Conservation (phyloP, 1,139 yeast species). For the Yamadazyma conglobata region DNA sequence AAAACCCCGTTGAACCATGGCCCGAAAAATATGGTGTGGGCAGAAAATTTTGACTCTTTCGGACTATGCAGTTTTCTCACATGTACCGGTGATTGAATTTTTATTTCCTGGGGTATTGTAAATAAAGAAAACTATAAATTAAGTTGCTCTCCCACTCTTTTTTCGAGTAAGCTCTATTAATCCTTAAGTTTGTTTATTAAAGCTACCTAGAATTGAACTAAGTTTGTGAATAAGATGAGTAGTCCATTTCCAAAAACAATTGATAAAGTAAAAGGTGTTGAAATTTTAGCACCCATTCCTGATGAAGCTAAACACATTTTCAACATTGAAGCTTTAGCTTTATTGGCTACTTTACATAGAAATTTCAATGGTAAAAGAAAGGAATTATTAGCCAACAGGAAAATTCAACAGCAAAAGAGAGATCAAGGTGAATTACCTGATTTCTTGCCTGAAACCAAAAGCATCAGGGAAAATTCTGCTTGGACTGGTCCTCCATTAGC, state of each 20-base stretch:
- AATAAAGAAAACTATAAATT: conserved; percentile 16
- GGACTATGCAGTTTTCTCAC: conserved; percentile 8
- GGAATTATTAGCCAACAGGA: conserved; percentile 57
- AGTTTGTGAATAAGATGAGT: too few species aligned
- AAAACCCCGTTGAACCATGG: too few species aligned
- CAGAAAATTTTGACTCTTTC: conserved; percentile 6
- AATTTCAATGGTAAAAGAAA: conserved; percentile 61
- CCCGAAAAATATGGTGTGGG: neutral
- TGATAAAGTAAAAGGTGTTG: conserved; percentile 60
- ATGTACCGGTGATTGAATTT: conserved; percentile 3
- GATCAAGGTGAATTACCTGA: conserved; percentile 70
- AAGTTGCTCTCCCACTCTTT: conserved; percentile 17
- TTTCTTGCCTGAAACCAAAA: conserved; percentile 67
- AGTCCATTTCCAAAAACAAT: conserved; percentile 51
- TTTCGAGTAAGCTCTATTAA: too few species aligned
- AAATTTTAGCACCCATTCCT: conserved; percentile 63
- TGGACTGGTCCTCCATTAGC: conserved; percentile 82
- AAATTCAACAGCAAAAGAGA: conserved; percentile 55
- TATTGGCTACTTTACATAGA: conserved; percentile 72
- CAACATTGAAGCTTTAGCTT: conserved; percentile 66
- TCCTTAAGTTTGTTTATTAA: too few species aligned
- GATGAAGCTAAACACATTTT: conserved; percentile 58
- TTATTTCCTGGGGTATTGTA: conserved; percentile 13
- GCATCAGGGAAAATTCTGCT: conserved; percentile 67
- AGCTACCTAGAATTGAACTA: conserved; percentile 1